These are phyloP conservation scores for Vigna hirtella DNA, from an alignment of 306 rosid genomes.

Conservation along the genomic window DNA sequence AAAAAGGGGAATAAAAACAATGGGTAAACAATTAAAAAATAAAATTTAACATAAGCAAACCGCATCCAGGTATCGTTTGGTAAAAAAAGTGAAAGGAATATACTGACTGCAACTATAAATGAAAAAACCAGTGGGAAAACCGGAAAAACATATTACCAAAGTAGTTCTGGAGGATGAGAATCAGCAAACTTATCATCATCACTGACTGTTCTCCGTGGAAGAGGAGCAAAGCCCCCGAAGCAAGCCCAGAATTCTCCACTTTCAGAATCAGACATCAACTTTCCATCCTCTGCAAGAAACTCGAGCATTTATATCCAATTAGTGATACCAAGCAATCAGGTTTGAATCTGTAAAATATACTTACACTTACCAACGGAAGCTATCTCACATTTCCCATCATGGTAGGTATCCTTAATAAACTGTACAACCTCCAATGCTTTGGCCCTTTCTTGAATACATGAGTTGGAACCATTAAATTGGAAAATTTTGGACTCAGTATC, in stretches of 20 bases:
- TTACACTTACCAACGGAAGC: slow-evolving; percentile 90
- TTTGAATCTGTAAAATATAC: slow-evolving; percentile 27
- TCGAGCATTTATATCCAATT: slow-evolving; percentile 49
- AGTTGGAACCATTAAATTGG: slow-evolving; percentile 94
- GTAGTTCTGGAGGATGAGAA: slow-evolving; percentile 72
- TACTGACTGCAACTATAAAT: slow-evolving; percentile 17
- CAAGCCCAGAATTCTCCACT: slow-evolving; percentile 96
- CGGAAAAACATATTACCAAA: slow-evolving; percentile 67
- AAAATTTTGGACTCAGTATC: slow-evolving; percentile 92
- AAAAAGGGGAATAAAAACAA: slow-evolving; percentile 21
- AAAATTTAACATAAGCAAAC: slow-evolving; percentile 16
- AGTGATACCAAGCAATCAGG: slow-evolving; percentile 39
- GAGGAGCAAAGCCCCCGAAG: slow-evolving; percentile 99
- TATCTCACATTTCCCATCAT: slow-evolving; percentile 93
- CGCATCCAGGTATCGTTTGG: slow-evolving; percentile 28
- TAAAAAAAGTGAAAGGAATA: slow-evolving; percentile 15
- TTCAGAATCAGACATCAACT: slow-evolving; percentile 95
- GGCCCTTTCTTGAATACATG: slow-evolving; percentile 98
- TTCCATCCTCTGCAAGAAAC: slow-evolving; percentile 87
- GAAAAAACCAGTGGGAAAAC: slow-evolving; percentile 31
- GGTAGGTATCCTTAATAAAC: slow-evolving; percentile 88
- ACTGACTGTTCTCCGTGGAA: slow-evolving; percentile 77
- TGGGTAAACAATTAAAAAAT: slow-evolving; percentile 12
- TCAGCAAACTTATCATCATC: slow-evolving; percentile 64
- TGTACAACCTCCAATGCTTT: slow-evolving; percentile 98